These are phyloP conservation scores for Mycogone perniciosa DNA, from an alignment of 2,329 filamentous ascomycete genomes.

Conservation along the genomic window DNA sequence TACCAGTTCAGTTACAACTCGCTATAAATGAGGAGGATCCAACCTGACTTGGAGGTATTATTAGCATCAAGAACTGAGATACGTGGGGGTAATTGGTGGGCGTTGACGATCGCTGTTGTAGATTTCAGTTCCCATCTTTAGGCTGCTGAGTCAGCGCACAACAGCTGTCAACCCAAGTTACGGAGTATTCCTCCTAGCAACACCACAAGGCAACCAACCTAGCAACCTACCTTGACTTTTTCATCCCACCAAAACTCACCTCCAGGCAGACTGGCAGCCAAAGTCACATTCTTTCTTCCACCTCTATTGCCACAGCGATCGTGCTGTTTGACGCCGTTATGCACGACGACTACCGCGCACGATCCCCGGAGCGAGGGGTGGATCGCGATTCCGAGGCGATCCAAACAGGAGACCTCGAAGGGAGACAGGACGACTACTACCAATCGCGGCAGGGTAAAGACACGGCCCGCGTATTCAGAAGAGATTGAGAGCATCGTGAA, in stretches of 20 bases:
- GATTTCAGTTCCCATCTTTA: too few species aligned
- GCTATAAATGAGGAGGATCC: too few species aligned
- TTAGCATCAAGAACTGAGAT: too few species aligned
- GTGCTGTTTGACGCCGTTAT: constrained; percentile 29
- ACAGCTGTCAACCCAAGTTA: background rate
- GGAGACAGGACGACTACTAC: constrained; percentile 35
- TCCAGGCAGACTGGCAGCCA: background rate
- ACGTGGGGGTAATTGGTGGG: too few species aligned
- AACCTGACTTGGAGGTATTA: too few species aligned
- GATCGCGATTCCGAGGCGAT: constrained; percentile 11
- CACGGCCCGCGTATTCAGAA: constrained; percentile 28
- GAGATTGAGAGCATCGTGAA: constrained; percentile 19
- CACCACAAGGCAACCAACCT: too few species aligned
- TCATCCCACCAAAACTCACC: background rate
- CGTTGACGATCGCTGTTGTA: too few species aligned
- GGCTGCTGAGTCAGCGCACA: background rate
- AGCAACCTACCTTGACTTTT: too few species aligned
- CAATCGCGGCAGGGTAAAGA: constrained; percentile 47
- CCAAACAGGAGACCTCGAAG: constrained; percentile 20
- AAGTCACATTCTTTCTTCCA: background rate
- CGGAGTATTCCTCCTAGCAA: background rate
- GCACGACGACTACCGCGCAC: constrained; percentile 36
- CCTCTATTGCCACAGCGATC: constrained; percentile 1
- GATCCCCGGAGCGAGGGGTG: constrained; percentile 25
- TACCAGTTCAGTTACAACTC: too few species aligned